These are phyloP conservation scores for Gnaphalium uliginosum DNA, from an alignment of 129 eudicot genomes.

Conservation along the genomic window DNA sequence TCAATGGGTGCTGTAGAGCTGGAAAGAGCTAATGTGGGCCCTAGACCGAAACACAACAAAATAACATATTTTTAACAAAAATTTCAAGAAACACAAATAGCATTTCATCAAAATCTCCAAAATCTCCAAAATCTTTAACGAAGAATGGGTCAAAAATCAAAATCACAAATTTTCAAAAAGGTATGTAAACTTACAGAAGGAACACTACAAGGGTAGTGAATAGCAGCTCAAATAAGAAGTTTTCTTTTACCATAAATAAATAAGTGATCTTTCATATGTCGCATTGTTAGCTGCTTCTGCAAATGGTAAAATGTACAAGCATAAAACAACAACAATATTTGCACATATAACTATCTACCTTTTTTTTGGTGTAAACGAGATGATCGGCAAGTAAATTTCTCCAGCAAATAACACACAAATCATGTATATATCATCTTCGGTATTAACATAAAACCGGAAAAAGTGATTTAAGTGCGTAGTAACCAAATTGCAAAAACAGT, in stretches of 20 bases:
- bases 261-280: slow-evolving; percentile 78
- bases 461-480: too few species aligned
- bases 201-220: slow-evolving; percentile 98
- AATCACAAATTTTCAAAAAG: neutral
- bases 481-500: too few species aligned
- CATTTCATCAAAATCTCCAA: neutral
- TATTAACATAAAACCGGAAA: too few species aligned
- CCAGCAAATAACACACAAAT: too few species aligned
- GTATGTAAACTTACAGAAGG: slow-evolving; percentile 56
- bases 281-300: slow-evolving; percentile 55
- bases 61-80: too few species aligned
- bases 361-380: too few species aligned
- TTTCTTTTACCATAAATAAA: slow-evolving; percentile 78
- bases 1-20: slow-evolving; percentile 70
- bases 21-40: slow-evolving; percentile 65
- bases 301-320: slow-evolving; percentile 25
- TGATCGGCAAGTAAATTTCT: too few species aligned
- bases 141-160: neutral
- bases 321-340: neutral
- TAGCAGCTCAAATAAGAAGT: slow-evolving; percentile 89
- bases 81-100: neutral
- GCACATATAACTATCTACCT: too few species aligned
- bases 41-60: slow-evolving; percentile 72
- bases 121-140: neutral
- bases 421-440: too few species aligned